Evolutionary conservation across 192 early-diverging fungal genomes (phyloP).

Genomic region (Podila clonocystis): DNA sequence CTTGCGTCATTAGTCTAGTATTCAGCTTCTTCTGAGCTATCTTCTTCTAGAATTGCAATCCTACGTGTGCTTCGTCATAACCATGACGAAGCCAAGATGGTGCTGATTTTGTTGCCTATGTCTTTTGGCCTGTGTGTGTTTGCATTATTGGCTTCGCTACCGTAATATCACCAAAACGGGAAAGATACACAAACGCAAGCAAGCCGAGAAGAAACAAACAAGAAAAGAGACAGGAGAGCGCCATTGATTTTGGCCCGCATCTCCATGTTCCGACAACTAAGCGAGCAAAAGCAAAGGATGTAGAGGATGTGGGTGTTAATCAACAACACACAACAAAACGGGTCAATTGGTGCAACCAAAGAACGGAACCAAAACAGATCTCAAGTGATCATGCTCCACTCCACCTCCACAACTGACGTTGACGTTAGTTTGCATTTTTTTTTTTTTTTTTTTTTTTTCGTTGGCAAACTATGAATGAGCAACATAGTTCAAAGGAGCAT

Average conservation of each 20-base stretch:
- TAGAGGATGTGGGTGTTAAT: background rate
- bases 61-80: no score
- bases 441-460: no score
- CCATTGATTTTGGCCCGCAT: background rate
- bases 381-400: slow-evolving; percentile 1
- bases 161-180: slow-evolving; percentile 3
- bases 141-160: no score
- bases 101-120: no score
- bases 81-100: no score
- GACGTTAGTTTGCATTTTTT: background rate
- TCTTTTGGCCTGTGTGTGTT: no score
- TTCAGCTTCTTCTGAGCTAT: no score
- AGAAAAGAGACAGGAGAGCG: no score
- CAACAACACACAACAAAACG: background rate
- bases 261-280: background rate
- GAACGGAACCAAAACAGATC: background rate
- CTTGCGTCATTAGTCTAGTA: no score
- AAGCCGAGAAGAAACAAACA: no score
- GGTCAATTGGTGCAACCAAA: background rate
- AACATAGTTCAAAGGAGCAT: background rate
- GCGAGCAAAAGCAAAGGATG: background rate
- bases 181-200: background rate
- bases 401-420: background rate
- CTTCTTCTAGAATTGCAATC: no score
- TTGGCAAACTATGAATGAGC: background rate